Evolutionary conservation across 176 grass and related monocot genomes (phyloP).

Genomic region (Triticum urartu): DNA sequence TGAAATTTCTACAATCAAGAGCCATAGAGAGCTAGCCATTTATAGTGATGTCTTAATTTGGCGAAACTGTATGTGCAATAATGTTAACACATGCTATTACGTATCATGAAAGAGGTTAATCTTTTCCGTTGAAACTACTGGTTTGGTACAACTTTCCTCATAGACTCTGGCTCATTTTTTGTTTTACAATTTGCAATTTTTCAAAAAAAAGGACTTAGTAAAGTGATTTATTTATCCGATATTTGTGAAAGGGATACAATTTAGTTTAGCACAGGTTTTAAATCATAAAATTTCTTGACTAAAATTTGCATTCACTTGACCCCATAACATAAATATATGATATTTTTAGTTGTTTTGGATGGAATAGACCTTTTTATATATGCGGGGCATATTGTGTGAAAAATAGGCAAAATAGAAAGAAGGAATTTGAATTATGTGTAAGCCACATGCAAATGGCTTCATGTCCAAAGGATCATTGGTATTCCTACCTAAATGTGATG

Average conservation of each 20-base stretch:
- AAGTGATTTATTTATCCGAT: neutral
- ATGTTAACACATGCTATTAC: neutral
- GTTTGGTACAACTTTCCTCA: neutral
- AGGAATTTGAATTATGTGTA: neutral
- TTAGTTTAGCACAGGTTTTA: too few species aligned
- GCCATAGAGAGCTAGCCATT: too few species aligned
- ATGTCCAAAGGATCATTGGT: neutral
- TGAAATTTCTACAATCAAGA: neutral
- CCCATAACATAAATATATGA: neutral
- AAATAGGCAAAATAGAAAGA: neutral
- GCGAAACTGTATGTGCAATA: too few species aligned
- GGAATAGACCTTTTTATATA: too few species aligned
- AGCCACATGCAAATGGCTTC: neutral
- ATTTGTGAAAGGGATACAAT: neutral
- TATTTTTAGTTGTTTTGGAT: neutral
- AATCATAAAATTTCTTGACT: too few species aligned
- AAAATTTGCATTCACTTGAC: too few species aligned
- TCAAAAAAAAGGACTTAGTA: neutral
- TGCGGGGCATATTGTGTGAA: neutral
- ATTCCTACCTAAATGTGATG: neutral
- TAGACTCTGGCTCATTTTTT: neutral
- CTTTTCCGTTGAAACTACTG: too few species aligned
- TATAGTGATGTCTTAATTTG: too few species aligned
- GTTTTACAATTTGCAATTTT: neutral
- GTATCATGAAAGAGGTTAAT: too few species aligned